These are phyloP conservation scores for Saturnispora gosingensis DNA, from an alignment of 805 yeast genomes.

Conservation along the genomic window DNA sequence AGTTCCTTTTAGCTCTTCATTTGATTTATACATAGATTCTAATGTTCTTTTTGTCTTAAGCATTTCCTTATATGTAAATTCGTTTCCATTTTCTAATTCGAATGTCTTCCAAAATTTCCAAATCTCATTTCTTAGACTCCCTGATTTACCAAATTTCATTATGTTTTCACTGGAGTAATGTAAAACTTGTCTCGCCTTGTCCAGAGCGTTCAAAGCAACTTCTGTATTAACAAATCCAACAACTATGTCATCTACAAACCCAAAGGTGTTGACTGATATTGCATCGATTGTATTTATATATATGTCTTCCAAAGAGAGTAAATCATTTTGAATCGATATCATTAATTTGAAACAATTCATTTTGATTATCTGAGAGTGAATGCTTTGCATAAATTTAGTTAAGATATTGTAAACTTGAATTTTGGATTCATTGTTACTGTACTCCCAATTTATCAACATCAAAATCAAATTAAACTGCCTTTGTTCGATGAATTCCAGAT, in stretches of 20 bases:
- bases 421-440: slow-evolving; percentile 36
- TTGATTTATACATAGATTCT: slow-evolving; percentile 17
- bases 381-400: slow-evolving; percentile 30
- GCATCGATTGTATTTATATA: slow-evolving; percentile 42
- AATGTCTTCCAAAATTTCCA: slow-evolving; percentile 72
- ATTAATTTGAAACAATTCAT: slow-evolving; percentile 36
- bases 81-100: slow-evolving; percentile 65
- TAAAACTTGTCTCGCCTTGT: slow-evolving; percentile 55
- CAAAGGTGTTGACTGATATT: slow-evolving; percentile 21
- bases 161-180: slow-evolving; percentile 42
- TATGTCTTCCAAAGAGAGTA: slow-evolving; percentile 33
- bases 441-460: slow-evolving; percentile 56
- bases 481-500: slow-evolving; percentile 10
- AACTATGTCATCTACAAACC: slow-evolving; percentile 33
- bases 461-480: slow-evolving; percentile 31
- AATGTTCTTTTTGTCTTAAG: slow-evolving; percentile 43
- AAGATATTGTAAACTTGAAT: slow-evolving; percentile 42
- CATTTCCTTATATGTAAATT: slow-evolving; percentile 66
- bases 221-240: slow-evolving; percentile 54
- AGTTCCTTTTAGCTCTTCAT: slow-evolving; percentile 14
- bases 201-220: slow-evolving; percentile 37
- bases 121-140: slow-evolving; percentile 25
- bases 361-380: slow-evolving; percentile 24
- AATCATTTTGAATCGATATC: slow-evolving; percentile 31
- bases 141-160: slow-evolving; percentile 23